Conservation (phyloP, 257 asterid genomes). For the Anisodus tanguticus region DNA sequence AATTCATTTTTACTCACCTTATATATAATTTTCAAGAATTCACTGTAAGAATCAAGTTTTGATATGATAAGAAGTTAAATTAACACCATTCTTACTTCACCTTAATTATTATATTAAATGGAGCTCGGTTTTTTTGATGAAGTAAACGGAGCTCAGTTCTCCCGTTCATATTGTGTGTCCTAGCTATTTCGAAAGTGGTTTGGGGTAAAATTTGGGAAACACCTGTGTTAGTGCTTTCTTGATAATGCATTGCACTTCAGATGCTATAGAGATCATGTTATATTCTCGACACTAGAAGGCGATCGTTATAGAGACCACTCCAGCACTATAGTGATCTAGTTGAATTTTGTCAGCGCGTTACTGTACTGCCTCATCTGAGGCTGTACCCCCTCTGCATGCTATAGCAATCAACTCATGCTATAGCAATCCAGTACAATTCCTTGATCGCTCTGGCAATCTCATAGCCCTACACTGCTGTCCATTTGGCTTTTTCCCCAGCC, state of each 20-base stretch:
- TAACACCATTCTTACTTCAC: neutral
- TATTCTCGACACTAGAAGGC: neutral
- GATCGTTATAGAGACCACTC: neutral
- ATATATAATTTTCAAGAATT: neutral
- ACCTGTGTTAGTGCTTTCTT: neutral
- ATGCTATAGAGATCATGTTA: neutral
- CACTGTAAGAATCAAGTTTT: neutral
- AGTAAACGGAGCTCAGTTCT: neutral
- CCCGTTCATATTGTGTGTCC: neutral
- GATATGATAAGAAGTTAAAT: neutral
- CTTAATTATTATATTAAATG: neutral
- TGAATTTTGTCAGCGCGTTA: neutral
- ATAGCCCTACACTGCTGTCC: neutral
- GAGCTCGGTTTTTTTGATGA: neutral
- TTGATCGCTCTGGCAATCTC: constrained; percentile 12
- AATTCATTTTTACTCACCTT: neutral
- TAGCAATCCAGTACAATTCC: neutral
- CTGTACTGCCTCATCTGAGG: neutral
- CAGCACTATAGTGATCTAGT: neutral
- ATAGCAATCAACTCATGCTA: neutral
- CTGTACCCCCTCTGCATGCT: neutral
- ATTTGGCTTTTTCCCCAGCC: neutral
- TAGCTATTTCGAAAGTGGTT: neutral
- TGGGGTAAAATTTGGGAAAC: neutral
- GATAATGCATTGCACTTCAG: neutral